phyloP scores from a whole-genome alignment of 768 basidiomycete genomes.

The Trametes sanguinea region DNA sequence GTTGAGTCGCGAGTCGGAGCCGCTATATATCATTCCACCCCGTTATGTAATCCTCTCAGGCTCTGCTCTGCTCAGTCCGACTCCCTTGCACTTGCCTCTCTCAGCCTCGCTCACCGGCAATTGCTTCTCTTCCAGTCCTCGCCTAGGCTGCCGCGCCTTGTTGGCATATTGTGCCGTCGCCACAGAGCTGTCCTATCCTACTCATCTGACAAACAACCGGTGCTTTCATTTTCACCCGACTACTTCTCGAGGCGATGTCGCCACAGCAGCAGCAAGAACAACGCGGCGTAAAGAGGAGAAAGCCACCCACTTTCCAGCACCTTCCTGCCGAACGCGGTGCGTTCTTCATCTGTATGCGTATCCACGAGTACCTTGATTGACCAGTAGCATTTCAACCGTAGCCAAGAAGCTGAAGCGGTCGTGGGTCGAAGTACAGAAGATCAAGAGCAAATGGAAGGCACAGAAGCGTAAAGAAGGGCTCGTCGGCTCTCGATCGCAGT shows the following conservation, averaged over 20 bases:
- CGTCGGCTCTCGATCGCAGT: slow-evolving; percentile 16
- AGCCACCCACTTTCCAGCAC: slow-evolving; percentile 72
- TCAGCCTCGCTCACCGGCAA: not conserved
- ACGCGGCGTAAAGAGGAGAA: slow-evolving; percentile 48
- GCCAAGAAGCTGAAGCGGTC: slow-evolving; percentile 80
- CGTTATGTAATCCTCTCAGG: slow-evolving; percentile 27
- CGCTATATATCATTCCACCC: slow-evolving; percentile 18
- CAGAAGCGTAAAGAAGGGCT: slow-evolving; percentile 59
- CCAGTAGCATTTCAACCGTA: slow-evolving; percentile 32
- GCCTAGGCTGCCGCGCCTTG: not conserved
- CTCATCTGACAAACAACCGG: slow-evolving; percentile 3
- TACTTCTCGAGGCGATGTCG: not conserved
- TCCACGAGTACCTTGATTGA: not conserved
- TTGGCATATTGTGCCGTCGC: slow-evolving; percentile 2
- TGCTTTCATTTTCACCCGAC: not conserved
- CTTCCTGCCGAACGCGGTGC: slow-evolving; percentile 64
- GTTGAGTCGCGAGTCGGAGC: slow-evolving; percentile 20
- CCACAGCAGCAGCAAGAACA: slow-evolving; percentile 13
- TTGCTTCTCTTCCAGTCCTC: not conserved
- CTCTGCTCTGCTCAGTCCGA: slow-evolving; percentile 8
- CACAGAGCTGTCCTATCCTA: slow-evolving; percentile 2
- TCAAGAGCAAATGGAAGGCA: slow-evolving; percentile 76
- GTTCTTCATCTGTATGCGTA: slow-evolving; percentile 12
- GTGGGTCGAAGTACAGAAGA: slow-evolving; percentile 77
- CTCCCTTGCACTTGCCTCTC: not conserved